These are phyloP conservation scores for Colletotrichum horii DNA, from an alignment of 2,329 filamentous ascomycete genomes.

Conservation along the genomic window DNA sequence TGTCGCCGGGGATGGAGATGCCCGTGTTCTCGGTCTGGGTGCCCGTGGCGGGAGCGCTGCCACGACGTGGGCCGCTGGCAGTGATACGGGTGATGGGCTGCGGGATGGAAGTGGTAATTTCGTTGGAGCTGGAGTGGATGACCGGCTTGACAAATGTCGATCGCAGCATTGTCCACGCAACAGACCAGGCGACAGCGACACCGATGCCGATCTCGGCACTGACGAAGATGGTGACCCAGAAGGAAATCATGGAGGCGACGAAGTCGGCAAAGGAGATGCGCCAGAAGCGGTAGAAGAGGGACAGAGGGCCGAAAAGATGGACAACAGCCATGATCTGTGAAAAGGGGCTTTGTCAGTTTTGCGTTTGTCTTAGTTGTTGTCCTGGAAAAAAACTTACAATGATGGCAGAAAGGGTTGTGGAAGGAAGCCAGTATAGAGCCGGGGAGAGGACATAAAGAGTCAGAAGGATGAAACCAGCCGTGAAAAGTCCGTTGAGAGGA, in stretches of 20 bases:
- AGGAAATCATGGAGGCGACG: slow-evolving; percentile 65
- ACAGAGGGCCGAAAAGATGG: slow-evolving; percentile 12
- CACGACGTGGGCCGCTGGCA: slow-evolving; percentile 28
- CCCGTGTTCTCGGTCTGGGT: slow-evolving; percentile 20
- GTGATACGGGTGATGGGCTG: slow-evolving; percentile 49
- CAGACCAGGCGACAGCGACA: slow-evolving; percentile 65
- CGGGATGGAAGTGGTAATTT: background rate
- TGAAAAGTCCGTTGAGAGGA: slow-evolving; percentile 65
- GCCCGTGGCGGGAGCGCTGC: slow-evolving; percentile 33
- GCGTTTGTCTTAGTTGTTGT: no score
- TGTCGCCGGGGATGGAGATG: slow-evolving; percentile 46
- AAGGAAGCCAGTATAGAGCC: slow-evolving; percentile 71
- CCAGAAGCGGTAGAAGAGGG: slow-evolving; percentile 70
- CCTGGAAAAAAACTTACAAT: slow-evolving; percentile 63
- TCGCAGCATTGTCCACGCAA: slow-evolving; percentile 64
- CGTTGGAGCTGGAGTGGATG: slow-evolving; percentile 10
- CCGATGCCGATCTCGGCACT: slow-evolving; percentile 66
- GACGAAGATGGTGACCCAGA: slow-evolving; percentile 69
- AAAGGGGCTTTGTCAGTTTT: background rate
- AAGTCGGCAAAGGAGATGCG: slow-evolving; percentile 70
- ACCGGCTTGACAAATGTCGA: slow-evolving; percentile 18
- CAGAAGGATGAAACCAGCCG: slow-evolving; percentile 65
- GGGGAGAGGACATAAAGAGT: slow-evolving; percentile 66
- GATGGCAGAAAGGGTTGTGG: slow-evolving; percentile 68
- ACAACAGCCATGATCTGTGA: slow-evolving; percentile 15